These are phyloP conservation scores for Chaetomidium leptoderma DNA, from an alignment of 495 filamentous ascomycete genomes.

Conservation along the genomic window DNA sequence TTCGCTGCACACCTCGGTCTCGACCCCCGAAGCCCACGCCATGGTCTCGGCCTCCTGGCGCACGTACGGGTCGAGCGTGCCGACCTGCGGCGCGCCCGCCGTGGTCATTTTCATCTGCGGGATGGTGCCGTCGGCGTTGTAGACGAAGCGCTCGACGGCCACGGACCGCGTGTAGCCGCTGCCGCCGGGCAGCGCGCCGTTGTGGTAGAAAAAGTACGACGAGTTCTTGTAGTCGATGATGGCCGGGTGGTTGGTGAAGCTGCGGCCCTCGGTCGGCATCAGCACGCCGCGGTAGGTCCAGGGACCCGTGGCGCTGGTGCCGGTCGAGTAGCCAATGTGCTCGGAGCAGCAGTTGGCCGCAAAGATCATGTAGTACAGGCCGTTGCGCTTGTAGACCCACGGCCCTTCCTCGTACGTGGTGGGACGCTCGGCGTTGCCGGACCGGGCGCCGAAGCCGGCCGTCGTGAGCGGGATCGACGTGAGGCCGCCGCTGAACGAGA, in stretches of 20 bases:
- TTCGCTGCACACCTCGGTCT: not conserved
- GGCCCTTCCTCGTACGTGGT: not conserved
- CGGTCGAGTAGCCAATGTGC: not conserved
- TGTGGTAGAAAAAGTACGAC: not conserved
- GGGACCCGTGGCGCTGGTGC: not conserved
- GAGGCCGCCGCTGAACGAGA: not conserved
- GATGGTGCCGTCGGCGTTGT: not conserved
- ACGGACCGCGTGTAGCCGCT: not conserved
- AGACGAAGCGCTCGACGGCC: not conserved
- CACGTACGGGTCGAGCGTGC: not conserved
- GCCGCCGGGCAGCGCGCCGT: not conserved
- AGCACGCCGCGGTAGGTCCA: not conserved
- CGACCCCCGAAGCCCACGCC: not conserved
- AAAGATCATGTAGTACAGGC: not conserved
- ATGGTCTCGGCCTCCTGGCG: not conserved
- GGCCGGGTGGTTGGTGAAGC: conserved; percentile 1
- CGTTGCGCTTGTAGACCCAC: not conserved
- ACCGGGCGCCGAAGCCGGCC: not conserved
- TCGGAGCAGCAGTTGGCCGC: not conserved
- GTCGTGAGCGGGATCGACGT: not conserved
- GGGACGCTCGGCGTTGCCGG: not conserved
- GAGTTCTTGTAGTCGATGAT: not conserved
- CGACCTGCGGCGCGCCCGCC: not conserved
- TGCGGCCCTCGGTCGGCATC: not conserved
- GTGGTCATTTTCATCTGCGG: not conserved